Evolutionary conservation across 2,329 filamentous ascomycete species (phyloP).

Genomic region (Gnomoniopsis sp.): DNA sequence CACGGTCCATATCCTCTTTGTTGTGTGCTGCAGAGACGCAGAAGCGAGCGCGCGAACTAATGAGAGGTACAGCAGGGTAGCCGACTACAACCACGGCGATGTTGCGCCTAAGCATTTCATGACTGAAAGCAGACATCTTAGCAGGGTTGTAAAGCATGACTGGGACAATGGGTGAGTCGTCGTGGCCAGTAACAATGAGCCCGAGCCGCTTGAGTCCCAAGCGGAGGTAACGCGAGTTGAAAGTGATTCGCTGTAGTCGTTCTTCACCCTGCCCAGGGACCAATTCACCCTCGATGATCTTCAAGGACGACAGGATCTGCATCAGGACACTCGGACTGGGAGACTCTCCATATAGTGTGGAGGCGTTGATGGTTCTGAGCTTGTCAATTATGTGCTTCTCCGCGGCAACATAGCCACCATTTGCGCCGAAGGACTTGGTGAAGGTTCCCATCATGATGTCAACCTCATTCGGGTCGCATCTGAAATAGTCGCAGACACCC

Average conservation of each 20-base stretch:
- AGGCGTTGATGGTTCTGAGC: constrained; percentile 80
- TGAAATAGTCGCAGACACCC: constrained; percentile 97
- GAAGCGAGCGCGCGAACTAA: constrained; percentile 92
- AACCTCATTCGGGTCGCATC: constrained; percentile 79
- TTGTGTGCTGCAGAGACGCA: constrained; percentile 95
- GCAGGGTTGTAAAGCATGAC: constrained; percentile 95
- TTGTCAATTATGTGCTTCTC: constrained; percentile 92
- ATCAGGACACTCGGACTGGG: constrained; percentile 83
- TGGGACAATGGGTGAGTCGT: constrained; percentile 96
- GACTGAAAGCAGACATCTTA: constrained; percentile 97
- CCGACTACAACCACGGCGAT: constrained; percentile 97
- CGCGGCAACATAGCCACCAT: constrained; percentile 90
- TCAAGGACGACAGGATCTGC: constrained; percentile 84
- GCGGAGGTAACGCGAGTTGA: constrained; percentile 98
- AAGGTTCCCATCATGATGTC: constrained; percentile 98
- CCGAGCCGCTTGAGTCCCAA: constrained; percentile 95
- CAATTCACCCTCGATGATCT: constrained; percentile 85
- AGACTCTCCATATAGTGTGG: constrained; percentile 81
- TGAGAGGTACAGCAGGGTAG: constrained; percentile 92
- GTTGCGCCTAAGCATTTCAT: constrained; percentile 97
- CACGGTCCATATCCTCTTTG: constrained; percentile 92
- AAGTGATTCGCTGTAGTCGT: constrained; percentile 89
- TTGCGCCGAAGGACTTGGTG: constrained; percentile 97
- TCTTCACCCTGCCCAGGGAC: constrained; percentile 91
- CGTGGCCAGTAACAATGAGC: constrained; percentile 94